A percentile compares a stretch with the other conserved stretches of the same genome.
Conservation (phyloP, 2,329 filamentous ascomycete genomes). For the Colletotrichum endophyticum region DNA sequence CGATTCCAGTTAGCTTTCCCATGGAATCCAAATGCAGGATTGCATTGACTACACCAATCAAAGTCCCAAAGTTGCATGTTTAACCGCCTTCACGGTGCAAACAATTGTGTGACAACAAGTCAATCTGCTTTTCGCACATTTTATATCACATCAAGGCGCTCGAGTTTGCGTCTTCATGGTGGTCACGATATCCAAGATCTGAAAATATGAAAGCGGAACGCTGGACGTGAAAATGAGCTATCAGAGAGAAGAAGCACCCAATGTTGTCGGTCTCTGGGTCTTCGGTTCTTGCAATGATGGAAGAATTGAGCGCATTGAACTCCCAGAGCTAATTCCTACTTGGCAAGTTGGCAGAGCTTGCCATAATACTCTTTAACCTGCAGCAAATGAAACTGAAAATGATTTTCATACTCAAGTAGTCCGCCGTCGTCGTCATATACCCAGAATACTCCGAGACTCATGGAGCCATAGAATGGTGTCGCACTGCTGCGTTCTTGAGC, state of each 20-base stretch:
- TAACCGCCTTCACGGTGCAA: no score
- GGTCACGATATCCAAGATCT: neutral
- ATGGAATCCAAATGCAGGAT: neutral
- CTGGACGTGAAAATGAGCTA: neutral
- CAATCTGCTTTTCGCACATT: neutral
- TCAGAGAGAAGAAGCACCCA: neutral
- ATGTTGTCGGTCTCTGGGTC: no score
- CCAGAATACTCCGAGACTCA: neutral
- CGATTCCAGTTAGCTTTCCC: neutral
- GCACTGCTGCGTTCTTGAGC: neutral
- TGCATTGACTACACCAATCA: accelerated
- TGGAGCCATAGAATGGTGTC: neutral
- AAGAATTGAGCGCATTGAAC: neutral
- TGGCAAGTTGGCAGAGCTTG: neutral
- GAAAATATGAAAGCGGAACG: neutral
- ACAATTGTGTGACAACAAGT: neutral
- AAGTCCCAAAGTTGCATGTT: neutral
- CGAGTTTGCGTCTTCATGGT: neutral
- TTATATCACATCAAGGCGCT: neutral
- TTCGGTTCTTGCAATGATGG: neutral
- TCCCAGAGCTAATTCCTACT: accelerated
- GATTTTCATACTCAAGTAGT: neutral
- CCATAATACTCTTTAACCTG: neutral
- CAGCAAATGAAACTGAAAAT: neutral
- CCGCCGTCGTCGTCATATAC: no score